Conservation (phyloP, 2,329 filamentous ascomycete genomes). For the Botryotinia narcissicola region DNA sequence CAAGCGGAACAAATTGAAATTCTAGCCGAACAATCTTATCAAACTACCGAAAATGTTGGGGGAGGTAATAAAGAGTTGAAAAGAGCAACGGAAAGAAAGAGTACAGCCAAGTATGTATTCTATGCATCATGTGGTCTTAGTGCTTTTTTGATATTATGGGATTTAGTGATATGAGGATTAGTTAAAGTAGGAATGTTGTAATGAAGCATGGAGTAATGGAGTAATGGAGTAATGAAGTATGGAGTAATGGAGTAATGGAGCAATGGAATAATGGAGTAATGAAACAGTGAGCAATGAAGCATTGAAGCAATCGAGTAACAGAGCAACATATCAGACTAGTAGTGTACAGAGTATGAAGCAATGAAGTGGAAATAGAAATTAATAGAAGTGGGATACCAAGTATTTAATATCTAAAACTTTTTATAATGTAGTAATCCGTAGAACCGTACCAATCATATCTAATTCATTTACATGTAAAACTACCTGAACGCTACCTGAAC, state of each 20-base stretch:
- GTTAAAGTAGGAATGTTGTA: background rate
- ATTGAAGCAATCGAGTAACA: too few species aligned
- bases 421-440: background rate
- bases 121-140: slow-evolving; percentile 76
- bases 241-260: too few species aligned
- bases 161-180: slow-evolving; percentile 57
- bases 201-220: background rate
- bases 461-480: background rate
- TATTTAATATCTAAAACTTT: background rate
- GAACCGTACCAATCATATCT: slow-evolving; percentile 10
- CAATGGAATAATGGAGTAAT: background rate
- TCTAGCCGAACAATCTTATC: slow-evolving; percentile 77
- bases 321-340: too few species aligned
- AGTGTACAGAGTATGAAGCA: background rate
- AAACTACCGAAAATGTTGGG: slow-evolving; percentile 81
- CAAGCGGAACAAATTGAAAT: slow-evolving; percentile 90
- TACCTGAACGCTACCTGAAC: background rate
- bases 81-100: slow-evolving; percentile 69
- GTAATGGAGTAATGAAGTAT: background rate
- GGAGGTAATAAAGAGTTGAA: slow-evolving; percentile 90
- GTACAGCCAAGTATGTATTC: slow-evolving; percentile 74
- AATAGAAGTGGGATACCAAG: background rate
- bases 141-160: slow-evolving; percentile 72
- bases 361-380: background rate
- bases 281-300: too few species aligned